phyloP scores from a whole-genome alignment of 306 rosid genomes.

The Vachellia collinsii region DNA sequence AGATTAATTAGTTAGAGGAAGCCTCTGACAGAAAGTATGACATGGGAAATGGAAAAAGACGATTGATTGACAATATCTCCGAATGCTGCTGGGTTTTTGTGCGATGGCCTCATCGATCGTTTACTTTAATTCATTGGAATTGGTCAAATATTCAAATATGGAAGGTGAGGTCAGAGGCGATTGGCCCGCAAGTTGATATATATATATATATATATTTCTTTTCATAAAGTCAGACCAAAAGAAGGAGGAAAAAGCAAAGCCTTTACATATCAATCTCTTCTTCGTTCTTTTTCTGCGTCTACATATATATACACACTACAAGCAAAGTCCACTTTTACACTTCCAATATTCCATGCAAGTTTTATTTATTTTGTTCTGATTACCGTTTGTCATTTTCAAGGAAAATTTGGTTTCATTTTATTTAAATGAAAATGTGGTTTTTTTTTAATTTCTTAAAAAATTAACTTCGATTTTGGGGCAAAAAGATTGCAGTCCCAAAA shows the following conservation, averaged over 20 bases:
- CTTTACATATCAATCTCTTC: not conserved
- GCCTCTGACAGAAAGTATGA: not conserved
- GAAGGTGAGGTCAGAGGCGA: not conserved
- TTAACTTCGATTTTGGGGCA: too few species aligned
- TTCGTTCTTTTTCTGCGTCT: not conserved
- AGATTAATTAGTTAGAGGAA: not conserved
- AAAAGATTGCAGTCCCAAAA: too few species aligned
- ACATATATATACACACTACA: too few species aligned
- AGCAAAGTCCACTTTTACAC: too few species aligned
- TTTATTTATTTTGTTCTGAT: too few species aligned
- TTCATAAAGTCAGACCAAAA: not conserved
- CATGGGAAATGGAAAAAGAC: not conserved
- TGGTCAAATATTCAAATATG: constrained; percentile 3
- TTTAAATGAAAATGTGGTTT: too few species aligned
- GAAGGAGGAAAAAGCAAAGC: not conserved
- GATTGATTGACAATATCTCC: too few species aligned
- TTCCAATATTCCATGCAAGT: too few species aligned
- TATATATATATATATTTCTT: too few species aligned
- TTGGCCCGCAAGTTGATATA: not conserved
- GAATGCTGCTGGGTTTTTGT: not conserved
- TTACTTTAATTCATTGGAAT: not conserved
- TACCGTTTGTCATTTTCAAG: too few species aligned
- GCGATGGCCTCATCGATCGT: not conserved
- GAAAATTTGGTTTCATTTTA: too few species aligned
- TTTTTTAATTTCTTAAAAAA: too few species aligned